These are phyloP conservation scores for Malassezia globosa DNA, from an alignment of 1,284 basidiomycete species.

Conservation along the genomic window DNA sequence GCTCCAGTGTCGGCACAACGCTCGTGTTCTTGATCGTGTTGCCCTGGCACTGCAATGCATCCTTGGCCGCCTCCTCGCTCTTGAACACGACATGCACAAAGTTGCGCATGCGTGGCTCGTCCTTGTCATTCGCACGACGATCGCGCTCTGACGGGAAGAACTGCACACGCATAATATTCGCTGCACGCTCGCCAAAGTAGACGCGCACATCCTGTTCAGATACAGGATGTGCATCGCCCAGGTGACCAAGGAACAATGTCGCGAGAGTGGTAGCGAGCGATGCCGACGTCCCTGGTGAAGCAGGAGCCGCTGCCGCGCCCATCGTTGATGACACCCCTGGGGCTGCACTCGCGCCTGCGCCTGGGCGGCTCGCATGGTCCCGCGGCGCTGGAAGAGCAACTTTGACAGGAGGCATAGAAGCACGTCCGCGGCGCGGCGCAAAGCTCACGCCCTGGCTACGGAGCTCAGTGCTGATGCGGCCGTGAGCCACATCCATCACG, in stretches of 20 bases:
- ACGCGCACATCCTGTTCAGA: slow-evolving; percentile 26
- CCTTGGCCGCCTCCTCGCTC: slow-evolving; percentile 3
- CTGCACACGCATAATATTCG: slow-evolving; percentile 24
- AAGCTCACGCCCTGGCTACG: slow-evolving; percentile 94
- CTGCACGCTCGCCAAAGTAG: slow-evolving; percentile 34
- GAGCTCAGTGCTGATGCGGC: slow-evolving; percentile 78
- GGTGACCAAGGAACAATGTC: slow-evolving; percentile 29
- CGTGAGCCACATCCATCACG: slow-evolving; percentile 76
- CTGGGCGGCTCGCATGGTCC: slow-evolving; percentile 6
- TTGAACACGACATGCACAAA: slow-evolving; percentile 17
- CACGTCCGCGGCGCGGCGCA: slow-evolving; percentile 61
- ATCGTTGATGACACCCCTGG: slow-evolving; percentile 11
- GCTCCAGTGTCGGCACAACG: slow-evolving; percentile 15
- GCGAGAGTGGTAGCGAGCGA: slow-evolving; percentile 8
- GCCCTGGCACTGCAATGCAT: slow-evolving; percentile 10
- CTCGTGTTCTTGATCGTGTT: slow-evolving; percentile 16
- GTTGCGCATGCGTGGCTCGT: slow-evolving; percentile 10
- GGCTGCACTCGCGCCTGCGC: slow-evolving; percentile 9
- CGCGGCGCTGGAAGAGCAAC: slow-evolving; percentile 10
- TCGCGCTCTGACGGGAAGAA: slow-evolving; percentile 18
- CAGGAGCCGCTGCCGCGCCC: slow-evolving; percentile 14
- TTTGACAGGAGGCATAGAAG: background rate
- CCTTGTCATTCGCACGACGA: slow-evolving; percentile 7
- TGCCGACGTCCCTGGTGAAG: background rate
- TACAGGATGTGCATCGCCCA: slow-evolving; percentile 32